Evolutionary conservation across 2,329 filamentous ascomycete genomes (phyloP), one percentile per base, ranked within the genome.

Genomic region (Fusarium anthophilum): DNA sequence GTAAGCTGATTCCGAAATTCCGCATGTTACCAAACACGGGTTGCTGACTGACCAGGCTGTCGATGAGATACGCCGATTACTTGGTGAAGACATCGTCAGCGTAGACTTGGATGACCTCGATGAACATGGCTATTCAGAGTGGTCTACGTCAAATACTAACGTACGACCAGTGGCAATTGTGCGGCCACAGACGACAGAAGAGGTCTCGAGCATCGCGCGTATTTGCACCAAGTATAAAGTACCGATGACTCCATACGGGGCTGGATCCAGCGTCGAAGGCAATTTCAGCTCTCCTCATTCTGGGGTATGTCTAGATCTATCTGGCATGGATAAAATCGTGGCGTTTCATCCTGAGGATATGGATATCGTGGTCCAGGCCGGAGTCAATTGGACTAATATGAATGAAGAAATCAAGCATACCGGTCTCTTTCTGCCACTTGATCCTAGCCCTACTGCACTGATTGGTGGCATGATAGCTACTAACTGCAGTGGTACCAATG

Each of bases 231-330:
- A 87, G 71, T 87, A 90, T 79, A 87, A 83, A 39, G 88, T 94
- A 53, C 92, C 92, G 9, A 93, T 94, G 86, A 93, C 93, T 3
- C 90, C 91, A 2, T 95, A 93, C 78, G 93, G 91, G 6, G 94
- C 93, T 10, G 93, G 93, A 18, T 91, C 91, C 0, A 93, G 89
- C 73, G 84, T 94, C 1, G 92, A 94, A 79, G 92, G 90, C 45
- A 93, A 93, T 77, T 93, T 93, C 79, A 89, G 90, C 4, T 89
- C 91, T 9, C 91, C 91, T 0, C 86, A 87, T 73, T 90, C 91
- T 2, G 92, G 92, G 1, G 87, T 94, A 74, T 92, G 90, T 76
- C 89, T 94, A 54, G 92, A 94, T 77, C 91, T 94, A 66, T 85
- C 87, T 0, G 83, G 84, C 69, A 94, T 94, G 92, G 88, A 93